phyloP scores from a whole-genome alignment of 2,329 filamentous ascomycete genomes.

The Exophiala oligosperma region DNA sequence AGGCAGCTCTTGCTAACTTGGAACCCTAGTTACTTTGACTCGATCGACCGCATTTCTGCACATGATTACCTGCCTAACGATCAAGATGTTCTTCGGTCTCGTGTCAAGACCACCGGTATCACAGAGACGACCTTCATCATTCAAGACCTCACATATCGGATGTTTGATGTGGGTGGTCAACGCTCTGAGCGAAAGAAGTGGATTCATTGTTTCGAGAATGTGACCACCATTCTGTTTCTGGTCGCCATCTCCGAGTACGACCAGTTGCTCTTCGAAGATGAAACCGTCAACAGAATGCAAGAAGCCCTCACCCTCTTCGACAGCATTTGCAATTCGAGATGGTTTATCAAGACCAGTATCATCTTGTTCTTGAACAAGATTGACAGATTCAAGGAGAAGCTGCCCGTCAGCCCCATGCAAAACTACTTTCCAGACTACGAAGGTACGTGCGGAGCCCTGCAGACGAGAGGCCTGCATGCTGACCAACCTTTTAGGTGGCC shows the following conservation, averaged over 20 bases:
- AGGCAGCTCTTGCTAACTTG: slow-evolving; percentile 36
- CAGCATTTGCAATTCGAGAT: slow-evolving; percentile 70
- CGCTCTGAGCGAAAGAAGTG: slow-evolving; percentile 98
- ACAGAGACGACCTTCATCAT: slow-evolving; percentile 96
- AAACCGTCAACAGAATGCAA: slow-evolving; percentile 82
- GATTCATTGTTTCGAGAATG: slow-evolving; percentile 99
- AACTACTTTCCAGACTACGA: slow-evolving; percentile 79
- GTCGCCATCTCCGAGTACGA: slow-evolving; percentile 98
- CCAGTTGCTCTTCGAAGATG: slow-evolving; percentile 91
- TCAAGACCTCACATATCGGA: slow-evolving; percentile 88
- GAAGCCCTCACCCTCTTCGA: slow-evolving; percentile 71
- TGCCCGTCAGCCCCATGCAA: slow-evolving; percentile 71
- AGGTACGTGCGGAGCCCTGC: slow-evolving; percentile 40
- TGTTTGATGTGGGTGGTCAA: slow-evolving; percentile 97
- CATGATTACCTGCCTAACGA: slow-evolving; percentile 94
- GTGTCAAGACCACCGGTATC: slow-evolving; percentile 97
- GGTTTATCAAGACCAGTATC: slow-evolving; percentile 72
- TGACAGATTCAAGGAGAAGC: slow-evolving; percentile 73
- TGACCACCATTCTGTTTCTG: slow-evolving; percentile 93
- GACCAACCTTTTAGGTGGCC: slow-evolving; percentile 61
- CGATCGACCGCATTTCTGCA: slow-evolving; percentile 84
- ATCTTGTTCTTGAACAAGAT: slow-evolving; percentile 76
- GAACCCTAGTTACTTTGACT: slow-evolving; percentile 83
- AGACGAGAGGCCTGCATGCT: slow-evolving; percentile 7
- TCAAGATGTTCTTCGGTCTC: slow-evolving; percentile 90